Evolutionary conservation across 176 grass and related monocot genomes (phyloP), one percentile per base, ranked within the genome.

Genomic region (Carex cristatella): DNA sequence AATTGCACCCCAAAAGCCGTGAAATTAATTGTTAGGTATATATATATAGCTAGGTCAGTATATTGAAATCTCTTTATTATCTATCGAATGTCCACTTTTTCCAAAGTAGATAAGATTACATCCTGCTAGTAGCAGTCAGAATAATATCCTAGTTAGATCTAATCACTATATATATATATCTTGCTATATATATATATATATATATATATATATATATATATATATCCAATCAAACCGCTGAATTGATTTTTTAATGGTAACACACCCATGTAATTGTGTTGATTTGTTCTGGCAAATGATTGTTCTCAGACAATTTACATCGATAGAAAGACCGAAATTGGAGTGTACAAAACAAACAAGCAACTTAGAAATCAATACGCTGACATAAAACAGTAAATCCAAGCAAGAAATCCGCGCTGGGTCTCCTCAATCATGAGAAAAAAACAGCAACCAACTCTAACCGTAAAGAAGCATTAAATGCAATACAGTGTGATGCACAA

Each of bases 401-500:
- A 80, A 76, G 73, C 40, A 71, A 79, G 27, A 86, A 78, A 80
- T 4, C 37, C 37, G 37, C 54, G 84, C 48, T 38, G 60, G 49
- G 28, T 71, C 44, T 57, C 8, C 48, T 65, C 67, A 73, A 72
- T 85, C 69, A 69, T 78, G 23, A 57, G 51, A 78, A 75, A 58
- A 58, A 27, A 51, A 58, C 31, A 76, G 27, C 14, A 81, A 81
- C 79, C n/a, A 65, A 81, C 79, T 81, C 79, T 65, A 65, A 81
- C 79, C 56, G 59, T 44, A 65, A 81, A 46, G 18, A 63, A 5
- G 33, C 79, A 57, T 48, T 81, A 81, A 64, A 81, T 85, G 69
- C 83, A 85, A 76, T 61, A 23, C 61, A 81, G 62, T 77, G 32
- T 62, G 62, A 85, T 46, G n/a, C 65, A 55, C 73, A 51, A 78